phyloP scores from a whole-genome alignment of 495 filamentous ascomycete genomes.

The Xylaria scruposa region DNA sequence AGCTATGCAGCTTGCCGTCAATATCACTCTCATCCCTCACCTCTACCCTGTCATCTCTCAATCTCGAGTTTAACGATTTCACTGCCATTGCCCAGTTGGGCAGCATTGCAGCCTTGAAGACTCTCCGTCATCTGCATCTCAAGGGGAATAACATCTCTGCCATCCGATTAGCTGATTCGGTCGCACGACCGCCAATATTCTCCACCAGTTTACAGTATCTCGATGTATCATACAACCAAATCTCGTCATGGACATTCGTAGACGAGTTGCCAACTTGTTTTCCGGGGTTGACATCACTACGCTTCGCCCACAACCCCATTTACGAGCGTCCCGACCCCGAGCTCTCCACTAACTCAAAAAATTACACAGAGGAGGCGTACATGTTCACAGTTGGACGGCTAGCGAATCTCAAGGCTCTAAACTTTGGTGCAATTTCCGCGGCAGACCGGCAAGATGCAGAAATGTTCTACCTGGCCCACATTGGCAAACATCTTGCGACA shows the following conservation, averaged over 20 bases:
- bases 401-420: conserved; percentile 68
- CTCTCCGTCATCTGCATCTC: conserved; percentile 67
- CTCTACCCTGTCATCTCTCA: conserved; percentile 61
- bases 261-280: conserved; percentile 68
- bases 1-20: conserved; percentile 49
- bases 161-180: conserved; percentile 34
- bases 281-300: conserved; percentile 73
- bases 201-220: conserved; percentile 62
- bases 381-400: conserved; percentile 89
- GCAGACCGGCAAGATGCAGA: conserved; percentile 86
- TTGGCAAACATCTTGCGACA: conserved; percentile 73
- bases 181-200: conserved; percentile 36
- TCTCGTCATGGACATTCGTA: conserved; percentile 74
- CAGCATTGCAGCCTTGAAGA: conserved; percentile 61
- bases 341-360: conserved; percentile 43
- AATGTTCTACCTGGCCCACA: conserved; percentile 86
- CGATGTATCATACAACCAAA: conserved; percentile 80
- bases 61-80: conserved; percentile 79
- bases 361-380: conserved; percentile 71
- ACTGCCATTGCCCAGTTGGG: conserved; percentile 63
- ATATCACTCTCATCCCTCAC: conserved; percentile 55
- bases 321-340: conserved; percentile 63
- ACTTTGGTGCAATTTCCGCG: conserved; percentile 74
- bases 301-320: conserved; percentile 84
- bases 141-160: conserved; percentile 60